Evolutionary conservation across 805 yeast genomes (phyloP), one percentile per base, ranked within the genome.

Genomic region (Candida palmyrensis): DNA sequence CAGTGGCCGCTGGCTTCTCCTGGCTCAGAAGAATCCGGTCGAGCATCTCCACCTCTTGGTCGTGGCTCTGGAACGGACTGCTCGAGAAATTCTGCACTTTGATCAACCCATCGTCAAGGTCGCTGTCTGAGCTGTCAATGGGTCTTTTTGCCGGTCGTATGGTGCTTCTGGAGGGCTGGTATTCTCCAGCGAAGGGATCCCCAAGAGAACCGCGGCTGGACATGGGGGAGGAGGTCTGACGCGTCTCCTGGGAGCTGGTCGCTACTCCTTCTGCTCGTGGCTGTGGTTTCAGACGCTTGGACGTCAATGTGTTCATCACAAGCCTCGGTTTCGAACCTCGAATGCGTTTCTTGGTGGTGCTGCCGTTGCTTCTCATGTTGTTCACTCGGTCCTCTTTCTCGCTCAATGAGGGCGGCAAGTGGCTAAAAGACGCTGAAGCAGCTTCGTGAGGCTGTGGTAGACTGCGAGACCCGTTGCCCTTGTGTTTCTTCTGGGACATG

Each of bases 11-110:
- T 13, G 14, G 14, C 19, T 24, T 34, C 11, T 21, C 23, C 11
- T 21, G 23, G n/a, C n/a, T n/a, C 23, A 21, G 23, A 21, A 21
- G 23, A 21, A 21, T 21, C 23, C 23, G 23, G 17, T 33, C 37
- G 8, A 37, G 15, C 21, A 20, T 15, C 16, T 29, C 24, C 13
- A 32, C 20, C 2, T 32, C 30, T 13, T 32, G 16, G 16, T 24
- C 30, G 6, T 25, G 27, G 14, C 19, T 21, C 21, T 29, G 29
- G 18, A 26, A 12, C 8, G 38, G 40, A 18, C 36, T 32, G 21
- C 39, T 36, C 6, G 39, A 32, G 7, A 32, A 28, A 13, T 36
- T 36, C 3, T 20, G 16, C 19, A 32, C 27, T 13, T 36, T 30
- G 7, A 36, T 36, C n/a, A 36, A 23, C 12, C 21, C 17, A 15